These are phyloP conservation scores for Microdochium paspali DNA, from an alignment of 2,329 filamentous ascomycete genomes.

Conservation along the genomic window DNA sequence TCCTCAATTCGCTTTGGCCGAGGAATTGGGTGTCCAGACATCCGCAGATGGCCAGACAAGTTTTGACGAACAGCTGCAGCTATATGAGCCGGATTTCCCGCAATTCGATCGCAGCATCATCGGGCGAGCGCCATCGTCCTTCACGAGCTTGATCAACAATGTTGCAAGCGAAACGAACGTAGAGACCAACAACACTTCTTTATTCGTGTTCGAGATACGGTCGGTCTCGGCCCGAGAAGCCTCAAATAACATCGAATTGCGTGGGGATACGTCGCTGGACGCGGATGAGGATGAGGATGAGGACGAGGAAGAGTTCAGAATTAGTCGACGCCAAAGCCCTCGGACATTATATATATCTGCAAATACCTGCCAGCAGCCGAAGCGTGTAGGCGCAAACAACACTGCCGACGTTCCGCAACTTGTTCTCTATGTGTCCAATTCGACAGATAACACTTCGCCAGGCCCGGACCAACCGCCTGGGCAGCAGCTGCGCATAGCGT, in stretches of 20 bases:
- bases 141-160: conserved; percentile 55
- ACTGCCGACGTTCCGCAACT: conserved; percentile 58
- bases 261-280: conserved; percentile 5
- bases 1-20: conserved; percentile 52
- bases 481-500: conserved; percentile 34
- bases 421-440: conserved; percentile 65
- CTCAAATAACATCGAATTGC: conserved; percentile 4
- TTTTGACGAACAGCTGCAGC: conserved; percentile 12
- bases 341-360: conserved; percentile 68
- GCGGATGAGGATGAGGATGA: conserved; percentile 11
- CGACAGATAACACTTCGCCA: conserved; percentile 52
- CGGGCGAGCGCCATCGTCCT: conserved; percentile 45
- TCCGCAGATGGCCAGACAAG: conserved; percentile 8
- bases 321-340: conserved; percentile 18
- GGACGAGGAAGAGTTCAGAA: too few relatives aligned
- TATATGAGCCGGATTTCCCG: conserved; percentile 53
- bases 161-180: conserved; percentile 49
- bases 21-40: conserved; percentile 29
- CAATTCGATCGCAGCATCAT: conserved; percentile 54
- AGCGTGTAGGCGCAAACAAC: conserved; percentile 3
- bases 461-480: conserved; percentile 45
- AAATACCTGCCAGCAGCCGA: conserved; percentile 76
- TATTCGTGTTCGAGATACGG: conserved; percentile 53
- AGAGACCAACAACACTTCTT: conserved; percentile 48
- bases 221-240: conserved; percentile 34